Base-by-base conservation (phyloP, 2,329 filamentous ascomycete genomes). In the Venturiaceae sp. region DNA sequence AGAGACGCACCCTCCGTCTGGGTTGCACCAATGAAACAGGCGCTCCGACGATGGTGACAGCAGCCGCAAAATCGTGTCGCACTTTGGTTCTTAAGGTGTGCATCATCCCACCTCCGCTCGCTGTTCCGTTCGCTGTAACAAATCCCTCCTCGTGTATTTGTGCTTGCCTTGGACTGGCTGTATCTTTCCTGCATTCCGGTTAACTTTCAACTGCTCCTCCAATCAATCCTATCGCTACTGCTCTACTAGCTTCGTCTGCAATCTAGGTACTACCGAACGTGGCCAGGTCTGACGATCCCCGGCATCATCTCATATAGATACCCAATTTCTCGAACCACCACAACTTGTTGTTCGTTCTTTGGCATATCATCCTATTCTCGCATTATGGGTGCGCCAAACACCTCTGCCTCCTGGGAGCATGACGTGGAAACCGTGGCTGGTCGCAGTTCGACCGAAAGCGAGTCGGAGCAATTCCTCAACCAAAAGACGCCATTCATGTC, bases 401-500 rank as follows among this genome's bases (percentile, higher is more conserved):
- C 28, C 23, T 16, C 30, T 26, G 23, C 23, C 26, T 50, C 44
- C 5, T 50, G 44, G 26, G 55, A 57, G 19, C 16, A 50, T 26
- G 55, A 57, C 19, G n/a, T 57, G 3, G 55, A 57, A n/a, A 33
- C 55, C 11, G 21, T 41, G 28, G 41, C 30, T 34, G 41, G 41
- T 30, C 55, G 41, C 39, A 44, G 39, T 26, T 57, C 41, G 6
- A n/a, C 23, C 7, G 36, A 32, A 30, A 44, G 55, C 34, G 55
- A 57, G 32, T 23, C 55, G 4, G 41, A 57, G 6, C 39, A 23
- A 26, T 57, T 57, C 13, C 39, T 44, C 7, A 28, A 56, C 14
- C 53, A 56, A n/a, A 56, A 56, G 28, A 9, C n/a, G 53, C 21
- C 53, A 19, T 56, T 39, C 19, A 21, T 56, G 3, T 28, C 53